Evolutionary conservation across 257 asterid genomes (phyloP).

Genomic region (Solanum appendiculatum): DNA sequence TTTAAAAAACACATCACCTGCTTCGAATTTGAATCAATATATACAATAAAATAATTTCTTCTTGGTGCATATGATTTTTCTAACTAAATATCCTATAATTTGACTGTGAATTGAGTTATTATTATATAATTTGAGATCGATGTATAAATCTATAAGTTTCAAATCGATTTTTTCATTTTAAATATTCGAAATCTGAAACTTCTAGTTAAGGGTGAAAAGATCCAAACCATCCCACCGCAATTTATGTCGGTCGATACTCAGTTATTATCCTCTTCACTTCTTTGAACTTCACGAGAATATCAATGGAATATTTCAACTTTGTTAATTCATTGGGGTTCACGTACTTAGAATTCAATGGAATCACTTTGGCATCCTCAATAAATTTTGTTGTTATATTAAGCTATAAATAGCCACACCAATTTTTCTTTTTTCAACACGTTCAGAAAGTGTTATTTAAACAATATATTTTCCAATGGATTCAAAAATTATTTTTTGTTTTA

Average conservation of each 20-base stretch:
- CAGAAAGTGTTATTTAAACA: neutral
- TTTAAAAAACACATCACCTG: neutral
- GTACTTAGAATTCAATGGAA: neutral
- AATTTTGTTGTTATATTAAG: neutral
- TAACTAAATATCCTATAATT: no score
- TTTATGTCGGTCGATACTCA: neutral
- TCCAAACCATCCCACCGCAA: neutral
- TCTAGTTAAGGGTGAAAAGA: no score
- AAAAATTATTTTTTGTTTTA: neutral
- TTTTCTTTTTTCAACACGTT: neutral
- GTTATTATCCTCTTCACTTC: neutral
- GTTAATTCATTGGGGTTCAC: neutral
- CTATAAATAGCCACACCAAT: neutral
- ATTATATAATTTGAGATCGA: neutral
- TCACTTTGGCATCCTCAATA: neutral
- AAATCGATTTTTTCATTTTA: neutral
- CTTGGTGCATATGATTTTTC: no score
- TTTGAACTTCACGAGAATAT: neutral
- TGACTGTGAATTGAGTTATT: no score
- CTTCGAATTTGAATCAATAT: neutral
- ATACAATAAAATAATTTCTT: no score
- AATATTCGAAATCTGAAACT: neutral
- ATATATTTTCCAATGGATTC: conserved; percentile 3
- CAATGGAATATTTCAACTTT: neutral
- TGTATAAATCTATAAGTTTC: no score